These are phyloP conservation scores for Parietichytrium sp. DNA, from an alignment of 108 stramenopile species.

Conservation along the genomic window DNA sequence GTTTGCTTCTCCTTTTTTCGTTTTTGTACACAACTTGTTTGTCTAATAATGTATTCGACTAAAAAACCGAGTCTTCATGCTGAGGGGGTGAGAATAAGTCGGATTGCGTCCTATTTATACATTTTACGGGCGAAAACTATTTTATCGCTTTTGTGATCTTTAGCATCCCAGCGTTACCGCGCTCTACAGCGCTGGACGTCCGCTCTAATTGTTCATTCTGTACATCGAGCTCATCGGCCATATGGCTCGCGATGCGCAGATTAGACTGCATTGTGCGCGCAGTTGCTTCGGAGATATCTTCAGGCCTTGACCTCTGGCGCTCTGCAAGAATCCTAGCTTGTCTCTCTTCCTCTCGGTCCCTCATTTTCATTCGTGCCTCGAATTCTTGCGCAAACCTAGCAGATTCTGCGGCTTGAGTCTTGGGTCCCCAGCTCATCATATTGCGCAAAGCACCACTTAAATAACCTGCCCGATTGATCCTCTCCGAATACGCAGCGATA, in stretches of 20 bases:
- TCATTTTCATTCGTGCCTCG: neutral
- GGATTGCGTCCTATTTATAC: no score
- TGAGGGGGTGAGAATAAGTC: no score
- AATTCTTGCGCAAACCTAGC: neutral
- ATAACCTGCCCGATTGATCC: neutral
- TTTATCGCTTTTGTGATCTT: conserved; percentile 19
- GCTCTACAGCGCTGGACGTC: neutral
- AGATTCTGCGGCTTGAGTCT: neutral
- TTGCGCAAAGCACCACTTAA: neutral
- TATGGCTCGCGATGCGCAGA: neutral
- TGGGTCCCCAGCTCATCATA: neutral
- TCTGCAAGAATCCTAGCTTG: no score
- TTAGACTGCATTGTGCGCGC: neutral
- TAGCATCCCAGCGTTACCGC: conserved; percentile 18
- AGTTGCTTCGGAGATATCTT: neutral
- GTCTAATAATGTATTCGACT: no score
- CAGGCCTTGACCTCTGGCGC: neutral
- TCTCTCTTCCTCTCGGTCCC: neutral
- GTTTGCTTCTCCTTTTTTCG: no score
- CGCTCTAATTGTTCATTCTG: conserved; percentile 21
- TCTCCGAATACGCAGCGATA: neutral
- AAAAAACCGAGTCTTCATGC: no score
- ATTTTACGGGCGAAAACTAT: no score
- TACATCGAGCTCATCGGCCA: conserved; percentile 7
- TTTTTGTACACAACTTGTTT: no score